Evolutionary conservation across 306 rosid species (phyloP), one percentile per base, ranked within the genome.

Genomic region (Dicorynia guianensis): DNA sequence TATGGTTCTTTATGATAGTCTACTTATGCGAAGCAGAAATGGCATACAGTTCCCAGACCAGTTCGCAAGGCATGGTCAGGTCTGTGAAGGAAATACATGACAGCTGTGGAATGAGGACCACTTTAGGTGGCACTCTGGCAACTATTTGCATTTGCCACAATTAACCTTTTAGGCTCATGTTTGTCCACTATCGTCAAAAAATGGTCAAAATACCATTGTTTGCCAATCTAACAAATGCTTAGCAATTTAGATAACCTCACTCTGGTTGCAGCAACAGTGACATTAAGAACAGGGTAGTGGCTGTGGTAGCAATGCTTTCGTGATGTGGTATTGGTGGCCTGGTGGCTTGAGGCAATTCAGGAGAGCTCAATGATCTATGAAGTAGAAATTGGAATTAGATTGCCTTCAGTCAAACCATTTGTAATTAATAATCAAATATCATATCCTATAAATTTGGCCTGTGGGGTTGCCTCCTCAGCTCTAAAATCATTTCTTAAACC

Each of bases 71-170:
- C 34, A 55, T n/a, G 13, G 3, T 55, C 34, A 18, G 20, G 18
- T 6, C 15, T 52, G 10, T 20, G 19, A 10, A 55, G 61, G 19
- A 55, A 55, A 49, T 13, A 18, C 35, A 9, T 19, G 11, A 33
- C 6, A 9, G 64, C 15, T 54, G 19, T 74, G 79, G 11, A 42
- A 54, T 42, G 30, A 53, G 56, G 38, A 19, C 56, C 42, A 75
- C 69, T 19, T 63, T 63, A 18, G 17, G 69, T 59, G 49, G 39
- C 19, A 15, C 44, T 40, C 13, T 15, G 53, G 33, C 18, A 44
- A 58, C 6, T 40, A 5, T 5, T 40, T 40, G 46, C 4, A 4
- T 8, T 25, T 25, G 30, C 30, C 30, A 1, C 1, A 25, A 25
- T 25, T 25, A 25, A 5, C 43, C 43, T 14, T 71, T 71, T 9